A percentile compares a stretch with the other conserved stretches of the same genome.
These are phyloP conservation scores for Chlamydomonas sp. DNA, from an alignment of 139 green algal species.

Conservation along the genomic window DNA sequence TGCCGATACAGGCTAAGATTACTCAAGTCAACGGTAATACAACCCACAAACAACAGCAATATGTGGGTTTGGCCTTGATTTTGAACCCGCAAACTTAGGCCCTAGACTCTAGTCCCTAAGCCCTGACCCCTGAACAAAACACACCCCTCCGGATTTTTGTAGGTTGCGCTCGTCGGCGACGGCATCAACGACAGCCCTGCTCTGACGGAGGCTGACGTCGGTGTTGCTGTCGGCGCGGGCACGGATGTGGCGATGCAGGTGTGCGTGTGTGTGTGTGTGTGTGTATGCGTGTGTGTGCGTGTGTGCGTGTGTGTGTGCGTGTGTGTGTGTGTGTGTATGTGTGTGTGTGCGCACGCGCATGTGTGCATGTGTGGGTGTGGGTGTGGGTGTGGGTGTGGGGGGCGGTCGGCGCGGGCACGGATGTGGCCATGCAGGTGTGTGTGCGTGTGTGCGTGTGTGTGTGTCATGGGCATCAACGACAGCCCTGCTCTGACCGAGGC, in stretches of 20 bases:
- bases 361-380: not conserved
- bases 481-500: constrained; percentile 81
- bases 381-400: constrained; percentile 6
- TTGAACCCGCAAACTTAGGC: too few species aligned
- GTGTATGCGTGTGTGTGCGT: not conserved
- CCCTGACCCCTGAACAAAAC: too few species aligned
- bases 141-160: too few species aligned
- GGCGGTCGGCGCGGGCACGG: too few species aligned
- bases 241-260: not conserved
- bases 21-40: too few species aligned
- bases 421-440: too few species aligned
- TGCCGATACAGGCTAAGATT: too few species aligned
- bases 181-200: constrained; percentile 96
- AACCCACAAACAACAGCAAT: too few species aligned
- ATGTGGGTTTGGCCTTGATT: too few species aligned
- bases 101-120: too few species aligned
- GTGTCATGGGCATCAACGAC: constrained; percentile 98
- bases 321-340: not conserved
- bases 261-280: not conserved
- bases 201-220: constrained; percentile 87
- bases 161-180: constrained; percentile 98
- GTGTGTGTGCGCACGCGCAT: not conserved
- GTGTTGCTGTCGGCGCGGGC: constrained; percentile 84
- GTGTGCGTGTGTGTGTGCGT: not conserved
- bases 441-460: too few species aligned